phyloP scores from a whole-genome alignment of 139 green algal genomes.

The Chlamydomonas sp. region DNA sequence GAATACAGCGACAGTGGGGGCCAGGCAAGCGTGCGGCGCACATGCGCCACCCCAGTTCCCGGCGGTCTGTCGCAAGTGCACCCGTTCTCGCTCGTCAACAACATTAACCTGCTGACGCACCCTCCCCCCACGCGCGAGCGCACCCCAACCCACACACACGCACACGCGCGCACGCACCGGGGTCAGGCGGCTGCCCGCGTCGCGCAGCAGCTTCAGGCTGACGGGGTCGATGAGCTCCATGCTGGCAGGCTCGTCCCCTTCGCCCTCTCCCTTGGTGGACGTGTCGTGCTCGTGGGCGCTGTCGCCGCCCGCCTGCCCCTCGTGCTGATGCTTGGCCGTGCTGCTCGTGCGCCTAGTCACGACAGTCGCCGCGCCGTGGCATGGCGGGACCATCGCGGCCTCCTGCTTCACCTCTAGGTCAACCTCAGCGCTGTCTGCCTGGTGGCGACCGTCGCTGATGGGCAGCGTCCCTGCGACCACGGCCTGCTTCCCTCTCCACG shows the following conservation, averaged over 20 bases:
- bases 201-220: neutral
- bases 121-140: no score
- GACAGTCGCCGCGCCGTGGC: neutral
- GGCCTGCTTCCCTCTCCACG: neutral
- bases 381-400: neutral
- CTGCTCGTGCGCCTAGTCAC: no score
- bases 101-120: no score
- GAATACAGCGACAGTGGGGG: no score
- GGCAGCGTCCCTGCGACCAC: neutral
- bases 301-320: neutral
- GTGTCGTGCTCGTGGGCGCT: neutral
- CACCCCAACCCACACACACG: no score
- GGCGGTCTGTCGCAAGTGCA: no score
- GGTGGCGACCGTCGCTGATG: neutral
- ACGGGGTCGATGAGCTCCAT: neutral
- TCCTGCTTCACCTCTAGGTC: neutral
- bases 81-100: no score
- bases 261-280: neutral
- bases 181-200: neutral
- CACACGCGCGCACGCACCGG: neutral
- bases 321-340: neutral
- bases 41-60: no score
- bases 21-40: no score
- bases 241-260: neutral
- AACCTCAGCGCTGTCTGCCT: neutral